These are phyloP conservation scores for Aspergillus indologenus DNA, from an alignment of 495 filamentous ascomycete genomes.

Conservation along the genomic window DNA sequence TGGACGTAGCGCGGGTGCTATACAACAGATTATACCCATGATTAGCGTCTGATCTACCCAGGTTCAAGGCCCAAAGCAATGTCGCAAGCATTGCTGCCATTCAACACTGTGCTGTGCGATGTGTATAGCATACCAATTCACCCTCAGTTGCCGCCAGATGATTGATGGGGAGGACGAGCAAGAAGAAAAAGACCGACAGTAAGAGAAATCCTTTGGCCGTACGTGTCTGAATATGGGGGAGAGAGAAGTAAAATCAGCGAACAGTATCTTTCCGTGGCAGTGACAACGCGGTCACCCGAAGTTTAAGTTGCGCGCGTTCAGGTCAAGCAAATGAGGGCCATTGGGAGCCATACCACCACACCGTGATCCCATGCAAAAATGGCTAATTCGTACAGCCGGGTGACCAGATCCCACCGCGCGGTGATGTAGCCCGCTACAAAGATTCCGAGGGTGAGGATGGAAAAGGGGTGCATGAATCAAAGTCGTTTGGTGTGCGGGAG, in stretches of 20 bases:
- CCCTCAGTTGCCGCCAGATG: slow-evolving; percentile 67
- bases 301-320: slow-evolving; percentile 12
- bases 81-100: not conserved
- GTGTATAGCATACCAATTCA: slow-evolving; percentile 51
- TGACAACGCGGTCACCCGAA: not conserved
- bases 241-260: not conserved
- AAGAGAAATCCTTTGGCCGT: slow-evolving; percentile 71
- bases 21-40: slow-evolving; percentile 7
- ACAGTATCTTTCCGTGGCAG: not conserved
- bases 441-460: slow-evolving; percentile 87
- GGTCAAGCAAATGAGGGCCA: slow-evolving; percentile 4
- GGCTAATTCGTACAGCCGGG: slow-evolving; percentile 88
- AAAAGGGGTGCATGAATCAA: slow-evolving; percentile 93
- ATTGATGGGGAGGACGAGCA: slow-evolving; percentile 71
- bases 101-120: not conserved
- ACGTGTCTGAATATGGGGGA: slow-evolving; percentile 47
- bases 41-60: not conserved
- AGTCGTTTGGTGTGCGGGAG: slow-evolving; percentile 26
- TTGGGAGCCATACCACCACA: slow-evolving; percentile 71
- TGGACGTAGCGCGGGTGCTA: slow-evolving; percentile 83
- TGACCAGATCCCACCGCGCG: slow-evolving; percentile 96
- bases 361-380: slow-evolving; percentile 98
- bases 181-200: slow-evolving; percentile 72
- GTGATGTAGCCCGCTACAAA: slow-evolving; percentile 99
- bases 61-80: not conserved